Base-by-base conservation (phyloP, 164 flowering plant genomes). In the Vitis cinerea region DNA sequence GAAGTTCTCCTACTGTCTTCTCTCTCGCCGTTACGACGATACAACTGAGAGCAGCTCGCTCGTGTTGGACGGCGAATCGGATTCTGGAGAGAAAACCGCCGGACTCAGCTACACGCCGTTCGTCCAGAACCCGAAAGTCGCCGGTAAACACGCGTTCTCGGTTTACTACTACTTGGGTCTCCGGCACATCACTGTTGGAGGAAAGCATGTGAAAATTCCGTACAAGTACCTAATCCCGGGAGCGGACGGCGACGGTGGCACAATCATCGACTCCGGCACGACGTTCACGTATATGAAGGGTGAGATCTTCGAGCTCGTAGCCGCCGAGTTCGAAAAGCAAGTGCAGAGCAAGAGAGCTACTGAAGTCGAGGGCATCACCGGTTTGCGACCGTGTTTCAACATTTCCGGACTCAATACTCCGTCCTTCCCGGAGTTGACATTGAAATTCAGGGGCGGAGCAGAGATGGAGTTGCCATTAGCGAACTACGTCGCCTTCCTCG, bases 221-320 rank as follows among this genome's bases (percentile, higher is more conserved):
- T 76, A 81, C 81, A 64, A 59, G 3, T 82, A 53, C 63, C 71
- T 90, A 14, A 55, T 72, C 2, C 84, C 82, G 50, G 84, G 83
- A 55, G 5, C 86, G 1, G 82, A 79, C 60, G 97, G 98, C 3
- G 76, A 80, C 56, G 97, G 97, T 17, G 98, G 98, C 16, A 76
- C 86, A 10, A 78, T 93, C 0, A 83, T 93, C 48, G 98, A 90
- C 75, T 89, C 97, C 49, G 94, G 96, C 12, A 67, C 94, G 12
- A 89, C 96, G 12, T 88, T 90, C 75, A 93, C 93, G 2, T 88
- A 75, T 81, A 86, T 93, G 94, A 89, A 84, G 68, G 64, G 63
- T 3, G 69, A 65, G 10, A 72, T 90, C 8, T 83, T 72, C 50
- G 83, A 88, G 1, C 60, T 64, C 3, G 84, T 93, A 14, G 87